A percentile compares a stretch with the other conserved stretches of the same genome.
Evolutionary conservation across 2,329 filamentous ascomycete species (phyloP).

Genomic region (Neopestalotiopsis sp.): DNA sequence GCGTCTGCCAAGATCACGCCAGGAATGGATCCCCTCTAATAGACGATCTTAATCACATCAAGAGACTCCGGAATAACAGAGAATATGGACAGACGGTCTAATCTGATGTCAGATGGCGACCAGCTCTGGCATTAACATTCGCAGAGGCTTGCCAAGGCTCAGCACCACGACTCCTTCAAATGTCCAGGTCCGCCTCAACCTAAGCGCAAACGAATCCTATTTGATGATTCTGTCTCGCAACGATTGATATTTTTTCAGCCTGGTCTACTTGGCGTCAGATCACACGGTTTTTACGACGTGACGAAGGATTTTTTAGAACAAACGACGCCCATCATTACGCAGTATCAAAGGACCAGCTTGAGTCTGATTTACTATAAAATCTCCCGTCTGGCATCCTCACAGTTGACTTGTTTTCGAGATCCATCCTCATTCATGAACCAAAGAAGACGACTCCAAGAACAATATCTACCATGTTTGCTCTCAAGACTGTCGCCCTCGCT

Average conservation of each 20-base stretch:
- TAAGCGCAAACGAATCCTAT: background rate
- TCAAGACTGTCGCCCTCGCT: slow-evolving; percentile 3
- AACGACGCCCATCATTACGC: background rate
- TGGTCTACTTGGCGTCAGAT: slow-evolving; percentile 8
- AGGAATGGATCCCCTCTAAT: background rate
- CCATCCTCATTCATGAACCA: background rate
- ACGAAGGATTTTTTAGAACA: background rate
- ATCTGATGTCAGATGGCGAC: slow-evolving; percentile 14
- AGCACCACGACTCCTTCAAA: slow-evolving; percentile 5
- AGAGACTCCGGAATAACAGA: background rate
- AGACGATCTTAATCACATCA: background rate
- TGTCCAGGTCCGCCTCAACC: background rate
- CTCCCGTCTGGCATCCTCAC: background rate
- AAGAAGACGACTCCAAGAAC: background rate
- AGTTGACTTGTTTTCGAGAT: background rate
- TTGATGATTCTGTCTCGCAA: background rate
- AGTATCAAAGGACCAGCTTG: background rate
- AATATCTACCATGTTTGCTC: background rate
- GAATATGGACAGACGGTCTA: background rate
- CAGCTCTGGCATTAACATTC: background rate
- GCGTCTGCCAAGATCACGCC: background rate
- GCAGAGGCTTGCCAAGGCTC: background rate
- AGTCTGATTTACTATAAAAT: background rate
- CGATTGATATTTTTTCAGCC: background rate
- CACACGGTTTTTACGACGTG: background rate